Percentiles rank a stretch among this genome's conserved stretches.
Evolutionary conservation across 129 eudicot species (phyloP).

Genomic region (Saussurea involucrata): DNA sequence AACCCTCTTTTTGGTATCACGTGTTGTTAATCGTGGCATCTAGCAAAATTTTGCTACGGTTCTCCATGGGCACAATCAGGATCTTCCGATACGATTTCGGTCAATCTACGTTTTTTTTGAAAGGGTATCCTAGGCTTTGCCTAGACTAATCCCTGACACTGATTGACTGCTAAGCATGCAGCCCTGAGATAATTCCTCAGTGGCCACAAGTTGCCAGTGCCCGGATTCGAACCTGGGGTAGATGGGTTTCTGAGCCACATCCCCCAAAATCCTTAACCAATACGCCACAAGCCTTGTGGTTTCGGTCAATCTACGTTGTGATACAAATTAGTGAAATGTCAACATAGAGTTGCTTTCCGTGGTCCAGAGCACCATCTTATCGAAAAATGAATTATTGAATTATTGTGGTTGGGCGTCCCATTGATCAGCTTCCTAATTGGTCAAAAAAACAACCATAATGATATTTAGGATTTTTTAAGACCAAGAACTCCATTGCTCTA

Average conservation of each 20-base stretch:
- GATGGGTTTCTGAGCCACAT: too few species aligned
- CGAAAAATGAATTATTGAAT: neutral
- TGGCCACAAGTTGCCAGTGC: too few species aligned
- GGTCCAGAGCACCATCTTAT: conserved; percentile 30
- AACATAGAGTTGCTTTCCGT: conserved; percentile 24
- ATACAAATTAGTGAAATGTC: conserved; percentile 16
- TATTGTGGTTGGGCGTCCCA: conserved; percentile 8
- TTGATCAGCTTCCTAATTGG: conserved; percentile 19
- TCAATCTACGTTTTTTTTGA: conserved; percentile 16
- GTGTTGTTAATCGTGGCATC: neutral
- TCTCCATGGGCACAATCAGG: conserved; percentile 1
- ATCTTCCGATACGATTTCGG: conserved; percentile 10
- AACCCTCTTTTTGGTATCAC: neutral
- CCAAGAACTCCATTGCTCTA: neutral
- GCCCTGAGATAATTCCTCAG: too few species aligned
- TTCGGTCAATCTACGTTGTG: conserved; percentile 4
- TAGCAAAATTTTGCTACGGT: neutral
- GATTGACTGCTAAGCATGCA: too few species aligned
- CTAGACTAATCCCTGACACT: too few species aligned
- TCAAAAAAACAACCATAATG: conserved; percentile 28
- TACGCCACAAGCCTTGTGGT: too few species aligned
- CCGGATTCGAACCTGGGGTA: too few species aligned
- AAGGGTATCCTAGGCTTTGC: too few species aligned
- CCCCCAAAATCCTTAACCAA: too few species aligned
- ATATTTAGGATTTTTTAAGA: conserved; percentile 11